Base-by-base conservation (phyloP, 106 monocot species). In the Dioscorea zingiberensis region DNA sequence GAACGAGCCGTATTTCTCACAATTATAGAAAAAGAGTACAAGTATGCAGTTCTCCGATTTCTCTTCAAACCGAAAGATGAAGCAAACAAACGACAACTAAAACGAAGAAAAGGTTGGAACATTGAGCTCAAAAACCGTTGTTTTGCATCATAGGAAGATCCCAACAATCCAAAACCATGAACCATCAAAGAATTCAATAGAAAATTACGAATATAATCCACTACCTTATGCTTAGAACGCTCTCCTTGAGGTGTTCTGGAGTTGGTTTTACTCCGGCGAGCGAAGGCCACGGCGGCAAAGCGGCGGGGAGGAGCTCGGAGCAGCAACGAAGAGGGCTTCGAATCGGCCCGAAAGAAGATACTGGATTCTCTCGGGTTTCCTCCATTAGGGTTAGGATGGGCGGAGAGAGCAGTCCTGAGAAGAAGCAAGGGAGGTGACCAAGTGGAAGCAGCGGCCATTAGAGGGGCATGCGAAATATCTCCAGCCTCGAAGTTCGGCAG, bases 181-280 rank as follows among this genome's bases (percentile, higher is more conserved):
- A 10, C 7, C 22, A 21, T 17, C 5, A 54, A n/a, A n/a, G n/a
- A n/a, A n/a, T n/a, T n/a, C n/a, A n/a, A n/a, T n/a, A 30, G 30
- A 30, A 30, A 30, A 38, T 38, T 38, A 6, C 38, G 10, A 38
- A 38, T 6, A 38, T 38, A 38, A 38, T 38, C 4, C 38, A 38
- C 16, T 28, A 63, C 63, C 38, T 63, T 64, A 13, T 19, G 12
- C 25, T 64, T 64, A 25, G 64, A 25, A 24, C 47, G 5, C 23
- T 10, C 25, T 7, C 13, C 13, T 25, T 13, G 0, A 3, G 19
- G n/a, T 1, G 18, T n/a, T 44, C 18, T 9, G n/a, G 38, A 19
- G 44, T n/a, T 48, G 64, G 3, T 64, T 47, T 48, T 64, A 24
- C 25, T 47, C 64, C 64, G 48, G 48, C 64, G 64, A 48, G 64